Evolutionary conservation across 2,329 filamentous ascomycete species (phyloP).

Genomic region (Fusarium liriodendri): DNA sequence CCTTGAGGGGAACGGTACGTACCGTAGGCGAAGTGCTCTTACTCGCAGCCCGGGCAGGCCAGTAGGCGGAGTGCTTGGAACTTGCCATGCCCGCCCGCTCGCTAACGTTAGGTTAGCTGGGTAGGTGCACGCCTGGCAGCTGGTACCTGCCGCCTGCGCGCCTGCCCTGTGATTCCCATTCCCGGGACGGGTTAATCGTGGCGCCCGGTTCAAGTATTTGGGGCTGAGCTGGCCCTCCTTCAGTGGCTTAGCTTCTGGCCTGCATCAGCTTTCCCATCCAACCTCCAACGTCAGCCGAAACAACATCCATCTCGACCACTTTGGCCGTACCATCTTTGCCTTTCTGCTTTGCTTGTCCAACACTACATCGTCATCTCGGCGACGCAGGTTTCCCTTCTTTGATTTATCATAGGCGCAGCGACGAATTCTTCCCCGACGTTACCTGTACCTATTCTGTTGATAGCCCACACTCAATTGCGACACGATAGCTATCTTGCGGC

Average conservation of each 20-base stretch:
- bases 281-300: conserved; percentile 25
- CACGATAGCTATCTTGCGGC: conserved; percentile 8
- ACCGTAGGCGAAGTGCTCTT: not conserved
- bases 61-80: not conserved
- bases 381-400: not conserved
- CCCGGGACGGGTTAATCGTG: conserved; percentile 18
- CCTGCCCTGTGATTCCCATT: not conserved
- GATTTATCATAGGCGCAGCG: not conserved
- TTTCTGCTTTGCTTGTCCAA: not conserved
- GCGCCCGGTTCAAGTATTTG: conserved; percentile 1
- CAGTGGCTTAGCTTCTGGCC: conserved; percentile 38
- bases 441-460: not conserved
- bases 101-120: not conserved
- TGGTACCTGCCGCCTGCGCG: not conserved
- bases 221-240: conserved; percentile 28
- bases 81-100: not conserved
- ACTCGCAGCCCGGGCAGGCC: too few species aligned
- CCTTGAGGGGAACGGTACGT: not conserved
- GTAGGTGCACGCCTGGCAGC: not conserved
- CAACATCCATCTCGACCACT: conserved; percentile 16
- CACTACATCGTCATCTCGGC: not conserved
- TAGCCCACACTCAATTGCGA: conserved; percentile 24
- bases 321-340: not conserved
- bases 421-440: not conserved
- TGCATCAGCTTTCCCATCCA: not conserved